phyloP scores from a whole-genome alignment of 1,139 yeast genomes.

The Candida freyschussii region DNA sequence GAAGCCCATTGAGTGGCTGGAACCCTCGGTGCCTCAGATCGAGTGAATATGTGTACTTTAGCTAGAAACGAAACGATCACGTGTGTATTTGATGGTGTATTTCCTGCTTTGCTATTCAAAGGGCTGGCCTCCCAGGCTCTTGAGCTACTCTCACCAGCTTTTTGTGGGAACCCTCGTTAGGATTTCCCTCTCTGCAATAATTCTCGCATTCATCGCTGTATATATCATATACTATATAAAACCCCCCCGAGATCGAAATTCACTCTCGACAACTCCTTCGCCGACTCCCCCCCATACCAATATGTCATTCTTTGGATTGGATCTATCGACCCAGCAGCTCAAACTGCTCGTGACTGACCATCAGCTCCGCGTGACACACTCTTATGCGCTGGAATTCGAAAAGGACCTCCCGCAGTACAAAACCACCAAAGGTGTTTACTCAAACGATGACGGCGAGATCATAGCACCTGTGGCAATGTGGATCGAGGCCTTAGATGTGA shows the following conservation, averaged over 20 bases:
- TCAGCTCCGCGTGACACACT: constrained; percentile 45
- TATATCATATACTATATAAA: neutral
- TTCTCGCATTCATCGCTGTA: too few species aligned
- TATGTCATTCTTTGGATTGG: constrained; percentile 55
- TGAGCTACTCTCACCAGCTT: neutral
- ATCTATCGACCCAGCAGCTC: constrained; percentile 85
- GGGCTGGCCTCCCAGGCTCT: neutral
- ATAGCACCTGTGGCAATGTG: constrained; percentile 84
- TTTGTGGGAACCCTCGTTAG: neutral
- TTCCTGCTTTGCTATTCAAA: neutral
- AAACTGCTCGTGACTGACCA: constrained; percentile 66
- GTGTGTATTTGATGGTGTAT: too few species aligned
- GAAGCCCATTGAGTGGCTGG: constrained; percentile 10
- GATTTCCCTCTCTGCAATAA: neutral
- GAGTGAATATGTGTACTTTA: constrained; percentile 2
- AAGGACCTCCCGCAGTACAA: constrained; percentile 52
- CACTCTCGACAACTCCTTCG: constrained; percentile 1
- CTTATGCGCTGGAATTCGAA: constrained; percentile 72
- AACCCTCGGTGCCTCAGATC: constrained; percentile 13
- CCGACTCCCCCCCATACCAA: too few species aligned
- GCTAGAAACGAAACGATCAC: too few species aligned
- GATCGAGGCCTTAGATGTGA: constrained; percentile 74
- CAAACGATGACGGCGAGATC: constrained; percentile 49
- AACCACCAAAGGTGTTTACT: constrained; percentile 66
- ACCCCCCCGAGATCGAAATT: neutral